Evolutionary conservation across 768 basidiomycete genomes (phyloP).

Genomic region (Tricholoma flavovirens): DNA sequence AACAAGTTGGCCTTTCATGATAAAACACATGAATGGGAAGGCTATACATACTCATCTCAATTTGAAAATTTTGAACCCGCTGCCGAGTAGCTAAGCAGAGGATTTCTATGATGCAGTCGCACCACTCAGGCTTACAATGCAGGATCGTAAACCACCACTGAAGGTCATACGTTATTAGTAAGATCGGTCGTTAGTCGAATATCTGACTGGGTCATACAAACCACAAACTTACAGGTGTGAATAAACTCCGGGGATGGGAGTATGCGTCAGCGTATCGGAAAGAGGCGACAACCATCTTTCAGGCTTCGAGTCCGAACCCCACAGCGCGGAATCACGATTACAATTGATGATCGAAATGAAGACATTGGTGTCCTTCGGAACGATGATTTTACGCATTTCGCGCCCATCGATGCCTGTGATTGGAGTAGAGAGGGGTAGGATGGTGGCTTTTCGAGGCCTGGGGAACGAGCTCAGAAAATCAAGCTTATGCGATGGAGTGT

Average conservation of each 20-base stretch:
- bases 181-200: not conserved
- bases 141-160: conserved; percentile 37
- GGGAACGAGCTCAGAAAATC: not conserved
- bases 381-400: conserved; percentile 27
- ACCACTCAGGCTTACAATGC: conserved; percentile 38
- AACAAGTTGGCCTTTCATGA: not conserved
- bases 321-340: conserved; percentile 33
- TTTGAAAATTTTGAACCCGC: conserved; percentile 51
- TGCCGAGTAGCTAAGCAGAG: conserved; percentile 9
- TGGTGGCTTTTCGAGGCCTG: conserved; percentile 29
- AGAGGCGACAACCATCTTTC: conserved; percentile 41
- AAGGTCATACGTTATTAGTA: conserved; percentile 34
- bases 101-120: no score
- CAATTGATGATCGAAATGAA: conserved; percentile 9
- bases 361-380: conserved; percentile 36
- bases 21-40: not conserved
- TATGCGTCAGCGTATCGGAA: conserved; percentile 29
- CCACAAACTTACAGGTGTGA: conserved; percentile 21
- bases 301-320: conserved; percentile 48
- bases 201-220: not conserved
- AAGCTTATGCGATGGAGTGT: no score
- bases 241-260: conserved; percentile 40
- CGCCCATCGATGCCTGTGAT: conserved; percentile 20
- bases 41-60: conserved; percentile 43
- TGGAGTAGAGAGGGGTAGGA: conserved; percentile 6